phyloP scores from a whole-genome alignment of 2,329 filamentous ascomycete genomes.

The Fusarium sp. region DNA sequence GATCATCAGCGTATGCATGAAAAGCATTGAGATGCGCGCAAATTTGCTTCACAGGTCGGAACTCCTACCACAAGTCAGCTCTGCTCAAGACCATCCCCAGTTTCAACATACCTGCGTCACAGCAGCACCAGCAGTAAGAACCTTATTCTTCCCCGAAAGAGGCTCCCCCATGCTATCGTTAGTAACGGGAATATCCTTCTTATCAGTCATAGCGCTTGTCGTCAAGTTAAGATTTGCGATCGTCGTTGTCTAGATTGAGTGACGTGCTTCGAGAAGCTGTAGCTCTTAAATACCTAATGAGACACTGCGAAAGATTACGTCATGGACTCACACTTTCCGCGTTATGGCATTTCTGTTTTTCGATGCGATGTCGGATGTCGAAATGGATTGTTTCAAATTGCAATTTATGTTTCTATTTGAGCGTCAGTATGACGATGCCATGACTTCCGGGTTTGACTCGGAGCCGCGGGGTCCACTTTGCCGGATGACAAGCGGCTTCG shows the following conservation, averaged over 20 bases:
- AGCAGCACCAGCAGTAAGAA: constrained; percentile 71
- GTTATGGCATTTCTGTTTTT: not conserved
- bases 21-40: constrained; percentile 91
- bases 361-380: not conserved
- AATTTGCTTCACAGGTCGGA: constrained; percentile 77
- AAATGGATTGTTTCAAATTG: not conserved
- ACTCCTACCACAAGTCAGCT: constrained; percentile 58
- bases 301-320: constrained; percentile 15
- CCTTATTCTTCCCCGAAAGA: constrained; percentile 64
- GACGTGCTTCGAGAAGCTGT: not conserved
- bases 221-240: constrained; percentile 24
- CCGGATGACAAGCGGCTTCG: constrained; percentile 1
- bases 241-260: not conserved
- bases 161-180: constrained; percentile 56
- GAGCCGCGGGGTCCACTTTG: constrained; percentile 16
- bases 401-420: not conserved
- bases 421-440: constrained; percentile 39
- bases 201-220: constrained; percentile 10
- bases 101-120: constrained; percentile 61
- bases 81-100: fast-evolving
- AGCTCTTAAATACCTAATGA: not conserved
- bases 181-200: constrained; percentile 19
- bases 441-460: constrained; percentile 21
- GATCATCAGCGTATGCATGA: constrained; percentile 82
- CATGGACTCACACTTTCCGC: constrained; percentile 10